These are phyloP conservation scores for Malassezia slooffiae DNA, from an alignment of 1,284 basidiomycete species.

Conservation along the genomic window DNA sequence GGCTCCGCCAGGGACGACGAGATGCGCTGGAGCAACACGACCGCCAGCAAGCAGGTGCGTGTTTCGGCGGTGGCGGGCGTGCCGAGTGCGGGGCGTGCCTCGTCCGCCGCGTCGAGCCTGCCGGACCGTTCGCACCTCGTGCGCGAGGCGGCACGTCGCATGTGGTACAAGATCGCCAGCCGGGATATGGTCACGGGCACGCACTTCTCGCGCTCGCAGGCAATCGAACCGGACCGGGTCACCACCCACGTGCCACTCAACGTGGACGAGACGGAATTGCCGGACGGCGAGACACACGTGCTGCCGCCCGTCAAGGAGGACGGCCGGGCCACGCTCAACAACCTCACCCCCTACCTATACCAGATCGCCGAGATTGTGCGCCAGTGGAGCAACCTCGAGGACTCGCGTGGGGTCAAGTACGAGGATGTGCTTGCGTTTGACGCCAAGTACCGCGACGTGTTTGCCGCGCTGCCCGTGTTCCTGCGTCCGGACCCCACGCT, in stretches of 20 bases:
- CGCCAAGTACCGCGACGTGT: constrained; percentile 21
- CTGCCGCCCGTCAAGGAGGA: constrained; percentile 11
- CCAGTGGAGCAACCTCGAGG: constrained; percentile 19
- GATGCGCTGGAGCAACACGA: constrained; percentile 14
- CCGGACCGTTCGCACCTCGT: constrained; percentile 33
- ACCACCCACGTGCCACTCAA: constrained; percentile 29
- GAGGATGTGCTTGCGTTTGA: constrained; percentile 27
- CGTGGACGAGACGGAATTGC: constrained; percentile 28
- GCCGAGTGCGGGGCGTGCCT: background rate
- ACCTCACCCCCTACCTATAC: constrained; percentile 24
- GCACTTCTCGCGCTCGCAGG: constrained; percentile 17
- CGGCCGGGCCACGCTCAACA: constrained; percentile 20
- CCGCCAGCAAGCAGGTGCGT: constrained; percentile 20
- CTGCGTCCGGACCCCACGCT: constrained; percentile 26
- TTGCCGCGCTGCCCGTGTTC: constrained; percentile 25
- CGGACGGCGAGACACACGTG: constrained; percentile 6
- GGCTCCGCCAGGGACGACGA: constrained; percentile 22
- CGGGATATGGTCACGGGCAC: constrained; percentile 14
- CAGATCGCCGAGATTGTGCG: constrained; percentile 25
- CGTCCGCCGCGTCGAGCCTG: constrained; percentile 16
- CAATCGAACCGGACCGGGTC: constrained; percentile 14
- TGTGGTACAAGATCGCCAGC: constrained; percentile 17
- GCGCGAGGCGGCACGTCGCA: constrained; percentile 30
- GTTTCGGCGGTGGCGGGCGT: constrained; percentile 19
- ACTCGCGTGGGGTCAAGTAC: constrained; percentile 19